phyloP scores from a whole-genome alignment of 2,329 filamentous ascomycete genomes.

The Colletotrichum sp. region DNA sequence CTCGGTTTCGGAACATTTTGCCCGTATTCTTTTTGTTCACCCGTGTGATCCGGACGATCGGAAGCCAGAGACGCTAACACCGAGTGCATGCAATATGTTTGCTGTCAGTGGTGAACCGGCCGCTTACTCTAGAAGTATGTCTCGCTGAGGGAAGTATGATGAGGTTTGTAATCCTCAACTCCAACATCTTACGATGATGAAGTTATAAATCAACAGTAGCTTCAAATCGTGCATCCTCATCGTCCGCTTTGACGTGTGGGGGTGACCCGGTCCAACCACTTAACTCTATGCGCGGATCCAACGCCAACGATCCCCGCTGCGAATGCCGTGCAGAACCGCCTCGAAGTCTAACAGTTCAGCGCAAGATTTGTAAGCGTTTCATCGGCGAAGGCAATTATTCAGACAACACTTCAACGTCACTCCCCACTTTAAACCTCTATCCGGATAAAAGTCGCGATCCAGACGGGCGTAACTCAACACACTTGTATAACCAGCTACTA shows the following conservation, averaged over 20 bases:
- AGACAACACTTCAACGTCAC: background rate
- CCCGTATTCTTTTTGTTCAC: background rate
- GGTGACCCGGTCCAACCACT: background rate
- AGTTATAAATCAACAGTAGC: background rate
- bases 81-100: background rate
- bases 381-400: background rate
- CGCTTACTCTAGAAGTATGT: background rate
- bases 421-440: background rate
- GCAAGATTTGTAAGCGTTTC: slow-evolving; percentile 2
- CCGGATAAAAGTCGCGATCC: background rate
- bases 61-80: background rate
- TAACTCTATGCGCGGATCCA: background rate
- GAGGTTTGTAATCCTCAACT: background rate
- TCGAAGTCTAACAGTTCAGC: background rate
- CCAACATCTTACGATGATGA: background rate
- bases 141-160: background rate
- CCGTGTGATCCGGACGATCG: background rate
- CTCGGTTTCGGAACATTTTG: background rate
- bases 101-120: background rate
- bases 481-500: fast-evolving
- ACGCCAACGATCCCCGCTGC: background rate
- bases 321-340: background rate
- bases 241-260: background rate
- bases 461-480: fast-evolving
- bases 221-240: background rate